Base-by-base conservation (phyloP, 2,329 filamentous ascomycete species). In the Arachnomyces sp. region DNA sequence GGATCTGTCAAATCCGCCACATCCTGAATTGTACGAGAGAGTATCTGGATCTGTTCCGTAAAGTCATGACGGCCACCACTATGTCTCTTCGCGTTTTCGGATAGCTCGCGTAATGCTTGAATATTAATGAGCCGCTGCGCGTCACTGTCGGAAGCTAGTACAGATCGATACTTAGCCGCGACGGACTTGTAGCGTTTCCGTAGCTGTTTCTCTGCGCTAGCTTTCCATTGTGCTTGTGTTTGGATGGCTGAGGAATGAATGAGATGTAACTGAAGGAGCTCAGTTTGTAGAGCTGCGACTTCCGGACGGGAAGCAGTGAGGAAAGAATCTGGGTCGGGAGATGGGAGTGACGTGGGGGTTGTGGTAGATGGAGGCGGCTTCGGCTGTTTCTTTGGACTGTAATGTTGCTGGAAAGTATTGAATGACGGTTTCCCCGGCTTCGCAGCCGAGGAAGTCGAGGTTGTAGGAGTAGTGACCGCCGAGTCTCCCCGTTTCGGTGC, bases 401-500 rank as follows among this genome's bases (percentile, higher is more conserved):
- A 60, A 7, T 57, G 55, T 44, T 65, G 64, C 44, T 66, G 63
- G 34, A 57, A 59, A 1, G 55, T 62, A 13, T 58, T 54, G 37
- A 64, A 61, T 14, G 55, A 53, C 14, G 57, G 46, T 33, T 59
- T 59, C 12, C 48, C 18, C 29, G 50, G 53, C 18, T 50, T 52
- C 7, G 41, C 40, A 18, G 44, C 36, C 9, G 42, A 34, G n/a
- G 52, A n/a, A 31, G 18, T 34, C 9, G 50, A 48, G 50, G 21
- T 67, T 47, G 28, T 67, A 71, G 39, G 66, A 69, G 37, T 66
- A 44, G 3, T 54, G 59, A 6, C 71, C 71, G 12, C 71, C 52
- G 8, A 63, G 41, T 17, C 21, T 5, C 21, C 13, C 14, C 8
- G 28, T 14, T 38, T 28, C 11, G 8, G 31, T 28, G 17, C 13